Evolutionary conservation across 371 early-diverging fungal species (phyloP), one percentile per base, ranked within the genome.

Genomic region (Mucor lusitanicus): DNA sequence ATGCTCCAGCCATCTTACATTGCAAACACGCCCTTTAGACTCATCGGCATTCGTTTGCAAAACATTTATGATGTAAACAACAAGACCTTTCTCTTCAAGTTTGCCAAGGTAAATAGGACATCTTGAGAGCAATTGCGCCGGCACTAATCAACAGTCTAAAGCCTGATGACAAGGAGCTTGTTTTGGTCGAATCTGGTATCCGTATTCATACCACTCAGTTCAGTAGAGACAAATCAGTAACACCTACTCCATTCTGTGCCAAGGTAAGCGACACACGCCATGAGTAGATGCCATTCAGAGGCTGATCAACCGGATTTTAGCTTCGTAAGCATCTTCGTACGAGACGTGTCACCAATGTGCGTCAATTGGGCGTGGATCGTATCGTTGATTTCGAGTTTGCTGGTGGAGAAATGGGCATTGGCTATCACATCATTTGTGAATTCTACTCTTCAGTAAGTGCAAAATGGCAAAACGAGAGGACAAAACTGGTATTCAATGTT

Each of bases 21-120:
- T 15, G 8, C 6, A 56, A 56, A 32, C 32, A 40, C 27, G 25
- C 15, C 42, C 32, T 55, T 35, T 35, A 88, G 88, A 46, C 76
- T 95, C 54, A 88, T 92, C 25, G 95, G 92, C 3, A 81, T 94
- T 61, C 93, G 97, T n/a, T 79, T 97, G 13, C 97, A 97, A 80
- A 95, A 95, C 63, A 87, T 97, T 23, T 98, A 98, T 77, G 99
- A 99, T 81, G 87, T 97, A 70, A 95, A 93, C 68, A 69, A 88
- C 11, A 93, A 92, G 77, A 97, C 97, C 21, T 95, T 92, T 69
- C 82, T 98, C 32, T 86, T 97, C 76, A 98, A 98, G 71, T 98
- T 99, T 70, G 89, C 95, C 57, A 89, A 90, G 82, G 91, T 88
- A 72, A 21, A 32, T 19, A 19, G 19, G 0, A n/a, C 1, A 19